Conservation (phyloP, 2,329 filamentous ascomycete genomes). For the Aureobasidium sp. region DNA sequence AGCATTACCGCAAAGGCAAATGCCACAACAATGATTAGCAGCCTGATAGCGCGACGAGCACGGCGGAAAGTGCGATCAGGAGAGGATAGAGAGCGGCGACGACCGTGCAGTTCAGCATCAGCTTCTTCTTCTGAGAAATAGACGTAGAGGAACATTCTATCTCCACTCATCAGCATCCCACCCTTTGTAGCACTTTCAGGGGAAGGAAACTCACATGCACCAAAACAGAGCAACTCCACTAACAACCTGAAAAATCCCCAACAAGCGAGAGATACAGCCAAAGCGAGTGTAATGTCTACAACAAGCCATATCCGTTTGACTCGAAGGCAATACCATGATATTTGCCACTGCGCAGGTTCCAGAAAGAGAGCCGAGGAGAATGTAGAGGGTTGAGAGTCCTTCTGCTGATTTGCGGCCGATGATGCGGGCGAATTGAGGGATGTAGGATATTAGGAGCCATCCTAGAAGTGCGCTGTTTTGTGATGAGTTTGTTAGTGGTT, state of each 20-base stretch:
- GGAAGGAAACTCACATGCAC: slow-evolving; percentile 75
- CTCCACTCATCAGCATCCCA: too few species aligned
- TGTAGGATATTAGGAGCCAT: slow-evolving; percentile 81
- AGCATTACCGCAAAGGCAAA: slow-evolving; percentile 67
- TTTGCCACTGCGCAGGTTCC: slow-evolving; percentile 82
- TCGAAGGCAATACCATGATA: slow-evolving; percentile 73
- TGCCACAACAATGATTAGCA: slow-evolving; percentile 58
- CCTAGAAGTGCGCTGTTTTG: slow-evolving; percentile 59
- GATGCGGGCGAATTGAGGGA: slow-evolving; percentile 87
- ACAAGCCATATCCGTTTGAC: slow-evolving; percentile 70
- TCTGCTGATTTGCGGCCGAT: slow-evolving; percentile 75
- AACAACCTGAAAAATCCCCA: slow-evolving; percentile 84
- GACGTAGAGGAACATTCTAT: slow-evolving; percentile 79
- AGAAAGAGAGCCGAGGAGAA: slow-evolving; percentile 79
- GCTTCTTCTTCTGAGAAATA: slow-evolving; percentile 28
- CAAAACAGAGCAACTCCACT: slow-evolving; percentile 84
- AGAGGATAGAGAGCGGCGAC: slow-evolving; percentile 19
- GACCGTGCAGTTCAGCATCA: slow-evolving; percentile 20
- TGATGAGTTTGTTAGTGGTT: slow-evolving; percentile 7
- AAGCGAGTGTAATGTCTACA: slow-evolving; percentile 72
- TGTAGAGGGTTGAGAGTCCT: slow-evolving; percentile 86
- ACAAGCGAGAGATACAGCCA: slow-evolving; percentile 69
- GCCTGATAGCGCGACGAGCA: slow-evolving; percentile 19
- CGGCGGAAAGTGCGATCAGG: slow-evolving; percentile 22
- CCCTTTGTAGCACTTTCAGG: too few species aligned